Base-by-base conservation (phyloP, 2,329 filamentous ascomycete species). In the Ophiostoma australiae region DNA sequence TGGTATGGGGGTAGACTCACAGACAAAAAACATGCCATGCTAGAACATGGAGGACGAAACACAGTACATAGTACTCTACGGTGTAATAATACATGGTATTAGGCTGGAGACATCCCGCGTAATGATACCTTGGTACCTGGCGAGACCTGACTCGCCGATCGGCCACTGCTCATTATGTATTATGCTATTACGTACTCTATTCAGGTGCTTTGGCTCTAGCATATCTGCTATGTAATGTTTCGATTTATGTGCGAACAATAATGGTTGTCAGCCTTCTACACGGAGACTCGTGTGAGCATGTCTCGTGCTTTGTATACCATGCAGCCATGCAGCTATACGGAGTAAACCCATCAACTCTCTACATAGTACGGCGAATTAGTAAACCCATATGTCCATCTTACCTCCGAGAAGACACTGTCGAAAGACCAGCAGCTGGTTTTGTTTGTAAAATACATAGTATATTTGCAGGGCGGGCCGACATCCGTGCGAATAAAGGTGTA, bases 81-180 rank as follows among this genome's bases (percentile, higher is more conserved):
- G 1, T 41, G 15, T 15, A 41, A 41, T 10, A 41, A 41, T 41
- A 41, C 39, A 31, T 41, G 2, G 39, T 52, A 23, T 3, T 31
- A 63, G 13, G 27, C n/a, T 63, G 17, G 23, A 23, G 52, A 27
- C 52, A 63, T 63, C 58, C 58, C 58, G 27, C 58, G 58, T 63
- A 63, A 33, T 33, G 58, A 63, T 63, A 35, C 58, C 7, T 58
- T 31, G 58, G 58, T 63, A 63, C 58, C 58, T 35, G 58, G 4
- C 27, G 58, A 17, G 58, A 27, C 58, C 58, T 63, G 58, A 63
- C 58, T 63, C 27, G 58, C 58, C 35, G 58, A 63, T 63, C 58
- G 27, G 58, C 58, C 4, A 55, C 52, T 48, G 7, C 17, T 48
- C 39, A 13, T 20, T 48, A 6, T 44, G 17, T 15, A 20, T 6